Percentiles rank a stretch among this genome's conserved stretches.
Evolutionary conservation across 106 monocot genomes (phyloP).

Genomic region (Dactylorhiza incarnata): DNA sequence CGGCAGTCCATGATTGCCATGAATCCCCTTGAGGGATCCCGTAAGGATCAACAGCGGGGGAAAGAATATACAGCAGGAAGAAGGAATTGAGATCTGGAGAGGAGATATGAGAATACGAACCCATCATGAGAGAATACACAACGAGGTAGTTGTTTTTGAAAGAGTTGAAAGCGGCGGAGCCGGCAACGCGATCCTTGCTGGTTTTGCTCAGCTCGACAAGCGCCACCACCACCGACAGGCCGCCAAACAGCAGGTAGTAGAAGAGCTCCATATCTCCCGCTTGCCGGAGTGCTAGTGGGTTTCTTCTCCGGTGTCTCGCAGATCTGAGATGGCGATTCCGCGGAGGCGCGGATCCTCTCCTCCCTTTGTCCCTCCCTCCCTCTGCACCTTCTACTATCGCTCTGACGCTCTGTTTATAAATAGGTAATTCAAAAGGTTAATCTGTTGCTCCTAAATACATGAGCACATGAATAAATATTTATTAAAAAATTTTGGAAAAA

Average conservation of each 20-base stretch:
- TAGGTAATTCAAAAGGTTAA: no score
- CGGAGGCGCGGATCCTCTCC: no score
- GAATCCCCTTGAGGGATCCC: background rate
- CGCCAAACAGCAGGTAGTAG: constrained; percentile 84
- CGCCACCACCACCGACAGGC: constrained; percentile 59
- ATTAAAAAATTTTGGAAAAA: no score
- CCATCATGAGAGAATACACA: constrained; percentile 99
- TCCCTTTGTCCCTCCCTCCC: no score
- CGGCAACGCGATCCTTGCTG: constrained; percentile 75
- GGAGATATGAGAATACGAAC: constrained; percentile 22
- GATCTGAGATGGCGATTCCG: no score
- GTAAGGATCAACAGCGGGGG: background rate
- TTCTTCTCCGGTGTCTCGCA: no score
- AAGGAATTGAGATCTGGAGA: background rate
- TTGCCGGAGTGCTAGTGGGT: background rate
- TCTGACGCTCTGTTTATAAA: no score
- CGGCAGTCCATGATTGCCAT: background rate
- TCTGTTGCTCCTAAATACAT: no score
- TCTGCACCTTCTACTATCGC: no score
- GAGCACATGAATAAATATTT: no score
- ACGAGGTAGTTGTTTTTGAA: constrained; percentile 99
- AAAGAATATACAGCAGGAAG: background rate
- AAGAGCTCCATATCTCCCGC: constrained; percentile 63
- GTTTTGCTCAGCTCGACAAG: constrained; percentile 82
- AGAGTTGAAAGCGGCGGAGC: constrained; percentile 77